phyloP scores from a whole-genome alignment of 2,329 filamentous ascomycete genomes.

The Xylariales sp. region DNA sequence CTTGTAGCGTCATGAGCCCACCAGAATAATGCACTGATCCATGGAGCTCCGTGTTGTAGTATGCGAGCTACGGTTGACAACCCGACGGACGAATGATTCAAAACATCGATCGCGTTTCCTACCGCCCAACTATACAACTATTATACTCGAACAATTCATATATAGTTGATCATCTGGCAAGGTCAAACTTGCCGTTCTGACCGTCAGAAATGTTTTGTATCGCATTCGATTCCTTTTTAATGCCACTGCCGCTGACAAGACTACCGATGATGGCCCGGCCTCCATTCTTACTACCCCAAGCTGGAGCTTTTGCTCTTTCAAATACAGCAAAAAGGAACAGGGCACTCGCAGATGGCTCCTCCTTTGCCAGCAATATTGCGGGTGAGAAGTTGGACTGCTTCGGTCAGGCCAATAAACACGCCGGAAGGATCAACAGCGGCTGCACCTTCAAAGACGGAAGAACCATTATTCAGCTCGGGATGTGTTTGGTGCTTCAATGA shows the following conservation, averaged over 20 bases:
- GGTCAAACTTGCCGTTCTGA: no score
- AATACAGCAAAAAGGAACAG: neutral
- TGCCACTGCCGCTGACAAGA: neutral
- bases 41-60: neutral
- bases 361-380: conserved; percentile 5
- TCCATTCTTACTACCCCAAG: conserved; percentile 13
- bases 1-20: neutral
- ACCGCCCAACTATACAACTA: neutral
- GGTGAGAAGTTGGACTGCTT: conserved; percentile 6
- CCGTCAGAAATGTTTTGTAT: no score
- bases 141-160: neutral
- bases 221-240: neutral
- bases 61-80: neutral
- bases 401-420: neutral
- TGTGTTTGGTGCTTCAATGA: neutral
- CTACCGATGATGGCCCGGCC: neutral
- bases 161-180: no score
- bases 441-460: neutral
- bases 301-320: conserved; percentile 15
- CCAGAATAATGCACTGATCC: neutral
- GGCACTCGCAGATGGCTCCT: neutral
- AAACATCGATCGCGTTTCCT: neutral
- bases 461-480: neutral
- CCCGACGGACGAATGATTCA: no score
- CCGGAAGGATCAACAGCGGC: neutral